phyloP scores from a whole-genome alignment of 768 basidiomycete genomes.

The Suillus subaureus region DNA sequence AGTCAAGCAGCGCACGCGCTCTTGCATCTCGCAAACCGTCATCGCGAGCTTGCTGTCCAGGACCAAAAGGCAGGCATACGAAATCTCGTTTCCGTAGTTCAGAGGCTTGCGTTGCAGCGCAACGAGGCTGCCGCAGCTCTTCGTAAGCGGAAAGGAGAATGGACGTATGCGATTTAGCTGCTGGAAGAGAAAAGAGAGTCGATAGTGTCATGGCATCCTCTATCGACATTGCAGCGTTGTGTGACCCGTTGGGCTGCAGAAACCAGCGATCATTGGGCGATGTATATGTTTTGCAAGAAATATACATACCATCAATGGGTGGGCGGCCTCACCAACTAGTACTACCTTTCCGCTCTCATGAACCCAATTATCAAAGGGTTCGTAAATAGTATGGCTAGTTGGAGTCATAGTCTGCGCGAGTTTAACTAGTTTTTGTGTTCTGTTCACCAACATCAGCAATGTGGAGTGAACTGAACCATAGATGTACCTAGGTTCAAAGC shows the following conservation, averaged over 20 bases:
- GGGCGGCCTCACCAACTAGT: conserved; percentile 60
- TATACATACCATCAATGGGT: conserved; percentile 48
- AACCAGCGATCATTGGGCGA: neutral
- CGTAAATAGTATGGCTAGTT: conserved; percentile 33
- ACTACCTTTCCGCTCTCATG: conserved; percentile 53
- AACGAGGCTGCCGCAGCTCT: conserved; percentile 56
- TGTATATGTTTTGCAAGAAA: neutral
- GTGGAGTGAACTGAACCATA: neutral
- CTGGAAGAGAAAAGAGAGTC: conserved; percentile 54
- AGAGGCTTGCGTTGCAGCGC: conserved; percentile 40
- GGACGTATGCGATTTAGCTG: conserved; percentile 44
- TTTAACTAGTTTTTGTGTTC: conserved; percentile 24
- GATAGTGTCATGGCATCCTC: conserved; percentile 67
- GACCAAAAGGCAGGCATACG: conserved; percentile 44
- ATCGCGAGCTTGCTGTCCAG: conserved; percentile 49
- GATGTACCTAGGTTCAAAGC: conserved; percentile 27
- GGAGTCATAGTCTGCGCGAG: conserved; percentile 22
- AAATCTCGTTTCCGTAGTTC: conserved; percentile 46
- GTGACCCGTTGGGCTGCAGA: conserved; percentile 50
- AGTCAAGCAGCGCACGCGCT: conserved; percentile 33
- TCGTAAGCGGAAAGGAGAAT: conserved; percentile 57
- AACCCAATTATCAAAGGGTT: conserved; percentile 49
- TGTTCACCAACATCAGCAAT: neutral
- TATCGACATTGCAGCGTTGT: conserved; percentile 48
- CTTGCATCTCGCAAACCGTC: conserved; percentile 18